A percentile compares a stretch with the other conserved stretches of the same genome.
Evolutionary conservation across 345 rosid species (phyloP).

Genomic region (Corymbia maculata): DNA sequence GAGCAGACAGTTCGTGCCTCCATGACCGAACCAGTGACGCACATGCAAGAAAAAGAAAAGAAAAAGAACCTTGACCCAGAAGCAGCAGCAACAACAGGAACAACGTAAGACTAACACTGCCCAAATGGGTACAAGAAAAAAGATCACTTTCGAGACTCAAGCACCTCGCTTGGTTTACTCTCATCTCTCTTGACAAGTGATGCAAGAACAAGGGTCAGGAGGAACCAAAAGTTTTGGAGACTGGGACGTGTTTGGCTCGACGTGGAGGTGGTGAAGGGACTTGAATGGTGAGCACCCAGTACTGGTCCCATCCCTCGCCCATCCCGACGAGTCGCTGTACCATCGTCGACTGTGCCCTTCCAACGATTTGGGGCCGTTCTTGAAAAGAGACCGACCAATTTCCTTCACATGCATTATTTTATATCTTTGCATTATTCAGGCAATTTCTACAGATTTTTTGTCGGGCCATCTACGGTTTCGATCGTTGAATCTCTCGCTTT

Average conservation of each 20-base stretch:
- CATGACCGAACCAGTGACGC: background rate
- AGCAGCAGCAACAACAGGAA: background rate
- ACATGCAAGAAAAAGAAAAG: background rate
- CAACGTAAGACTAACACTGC: background rate
- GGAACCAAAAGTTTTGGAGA: background rate
- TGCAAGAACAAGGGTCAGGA: background rate
- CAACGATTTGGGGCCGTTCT: background rate
- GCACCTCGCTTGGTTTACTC: background rate
- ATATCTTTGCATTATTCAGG: background rate
- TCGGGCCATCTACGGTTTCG: background rate
- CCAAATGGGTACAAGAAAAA: background rate
- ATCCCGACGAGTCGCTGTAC: background rate
- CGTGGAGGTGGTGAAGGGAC: background rate
- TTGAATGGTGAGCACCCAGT: background rate
- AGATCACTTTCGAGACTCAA: background rate
- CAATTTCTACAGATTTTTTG: background rate
- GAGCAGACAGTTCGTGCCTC: background rate
- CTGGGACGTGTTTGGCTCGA: background rate
- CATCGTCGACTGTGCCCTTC: background rate
- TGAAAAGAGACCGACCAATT: background rate
- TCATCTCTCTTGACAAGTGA: background rate
- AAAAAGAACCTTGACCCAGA: background rate
- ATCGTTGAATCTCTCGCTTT: background rate
- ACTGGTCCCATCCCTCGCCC: background rate
- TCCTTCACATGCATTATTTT: background rate